Evolutionary conservation across 2,329 filamentous ascomycete genomes (phyloP).

Genomic region (Cordyceps farinosa): DNA sequence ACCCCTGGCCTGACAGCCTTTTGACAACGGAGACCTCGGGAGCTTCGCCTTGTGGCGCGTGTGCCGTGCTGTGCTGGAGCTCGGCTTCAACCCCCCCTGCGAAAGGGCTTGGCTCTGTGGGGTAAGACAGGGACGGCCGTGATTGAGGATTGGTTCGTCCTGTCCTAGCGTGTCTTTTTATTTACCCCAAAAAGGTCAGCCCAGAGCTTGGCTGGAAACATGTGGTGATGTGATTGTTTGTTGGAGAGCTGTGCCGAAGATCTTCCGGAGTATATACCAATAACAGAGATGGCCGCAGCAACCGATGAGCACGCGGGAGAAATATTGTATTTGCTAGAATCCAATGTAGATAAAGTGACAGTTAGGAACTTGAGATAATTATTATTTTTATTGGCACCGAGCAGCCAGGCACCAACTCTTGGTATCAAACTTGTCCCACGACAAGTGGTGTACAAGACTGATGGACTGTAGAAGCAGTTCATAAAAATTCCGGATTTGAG

Average conservation of each 20-base stretch:
- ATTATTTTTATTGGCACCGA: no score
- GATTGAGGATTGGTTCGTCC: slow-evolving; percentile 8
- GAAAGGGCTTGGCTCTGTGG: not conserved
- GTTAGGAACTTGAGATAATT: no score
- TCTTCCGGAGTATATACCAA: not conserved
- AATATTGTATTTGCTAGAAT: not conserved
- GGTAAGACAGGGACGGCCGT: not conserved
- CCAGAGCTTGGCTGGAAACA: not conserved
- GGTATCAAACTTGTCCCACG: no score
- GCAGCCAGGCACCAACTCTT: no score
- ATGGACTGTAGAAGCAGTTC: no score
- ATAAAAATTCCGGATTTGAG: no score
- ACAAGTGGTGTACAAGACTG: no score
- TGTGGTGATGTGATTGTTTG: not conserved
- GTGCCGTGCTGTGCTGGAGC: not conserved
- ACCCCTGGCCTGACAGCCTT: not conserved
- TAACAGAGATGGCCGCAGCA: not conserved
- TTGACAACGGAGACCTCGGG: slow-evolving; percentile 4
- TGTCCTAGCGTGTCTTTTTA: not conserved
- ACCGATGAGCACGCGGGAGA: no score
- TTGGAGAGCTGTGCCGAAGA: not conserved
- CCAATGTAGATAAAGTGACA: no score
- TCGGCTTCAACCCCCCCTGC: not conserved
- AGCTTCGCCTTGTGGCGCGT: slow-evolving; percentile 10
- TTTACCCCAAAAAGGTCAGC: not conserved